Base-by-base conservation (phyloP, 2,329 filamentous ascomycete genomes). In the Blastomyces emzantsi region DNA sequence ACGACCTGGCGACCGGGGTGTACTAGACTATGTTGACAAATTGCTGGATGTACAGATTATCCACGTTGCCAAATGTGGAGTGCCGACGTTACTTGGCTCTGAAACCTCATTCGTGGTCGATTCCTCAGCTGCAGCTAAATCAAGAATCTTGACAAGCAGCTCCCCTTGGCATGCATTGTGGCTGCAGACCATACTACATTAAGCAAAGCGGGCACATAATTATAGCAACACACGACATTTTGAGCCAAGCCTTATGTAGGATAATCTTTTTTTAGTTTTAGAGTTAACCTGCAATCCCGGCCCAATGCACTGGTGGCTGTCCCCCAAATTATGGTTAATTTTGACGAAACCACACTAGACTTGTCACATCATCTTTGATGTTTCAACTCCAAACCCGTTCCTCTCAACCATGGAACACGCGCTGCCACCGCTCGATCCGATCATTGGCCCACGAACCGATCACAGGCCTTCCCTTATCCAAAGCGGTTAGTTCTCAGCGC, bases 201-300 rank as follows among this genome's bases (percentile, higher is more conserved):
- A 7, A 36, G 57, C 15, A 17, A 41, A 30, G 33, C 19, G 60
- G 60, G 22, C 22, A 7, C 28, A 54, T 61, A 61, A 61, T 61
- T 28, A 61, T 61, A 61, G 60, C 36, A 61, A 61, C 60, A 11
- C 2, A 6, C 11, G 22, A 22, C 56, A 43, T 59, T 43, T 43
- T 22, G 39, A 30, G 39, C 39, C 36, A 17, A 33, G 25, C 25
- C 49, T 25, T 13, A 49, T 60, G 55, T n/a, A 13, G 22, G 2
- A 8, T 41, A 3, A 33, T 49, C 28, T 55, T 60, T 60, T 60
- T 60, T 47, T 60, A 60, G 57, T 47, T 60, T 60, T 60, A 45
- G 41, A 47, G 57, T 60, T 45, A 47, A n/a, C 28, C 43, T 33
- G 39, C 56, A 13, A 45, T 59, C 45, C 22, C 36, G 11, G n/a